These are phyloP conservation scores for Fusarium brachygibbosum DNA, from an alignment of 2,329 filamentous ascomycete genomes.

Conservation along the genomic window DNA sequence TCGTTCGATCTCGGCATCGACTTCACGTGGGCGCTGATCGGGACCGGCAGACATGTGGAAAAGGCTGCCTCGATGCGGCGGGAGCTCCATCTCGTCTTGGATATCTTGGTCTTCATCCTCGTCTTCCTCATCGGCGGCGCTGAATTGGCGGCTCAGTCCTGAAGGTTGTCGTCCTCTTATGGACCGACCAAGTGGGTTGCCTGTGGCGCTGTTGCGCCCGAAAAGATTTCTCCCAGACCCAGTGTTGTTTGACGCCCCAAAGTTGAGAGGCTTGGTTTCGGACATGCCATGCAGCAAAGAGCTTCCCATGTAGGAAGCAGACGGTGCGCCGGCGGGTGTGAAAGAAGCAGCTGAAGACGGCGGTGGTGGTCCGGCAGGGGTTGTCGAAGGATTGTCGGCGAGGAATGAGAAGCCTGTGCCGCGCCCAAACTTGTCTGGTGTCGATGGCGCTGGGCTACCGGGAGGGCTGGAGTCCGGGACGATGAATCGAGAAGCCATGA, in stretches of 20 bases:
- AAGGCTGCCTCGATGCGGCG: slow-evolving; percentile 51
- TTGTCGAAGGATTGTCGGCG: slow-evolving; percentile 64
- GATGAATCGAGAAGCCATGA: slow-evolving; percentile 59
- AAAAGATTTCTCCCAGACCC: slow-evolving; percentile 56
- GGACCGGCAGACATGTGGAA: slow-evolving; percentile 50
- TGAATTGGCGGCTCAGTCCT: slow-evolving; percentile 62
- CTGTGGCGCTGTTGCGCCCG: slow-evolving; percentile 54
- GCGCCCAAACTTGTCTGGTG: slow-evolving; percentile 60
- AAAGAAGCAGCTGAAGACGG: slow-evolving; percentile 67
- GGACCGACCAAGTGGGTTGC: slow-evolving; percentile 63
- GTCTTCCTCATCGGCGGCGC: slow-evolving; percentile 52
- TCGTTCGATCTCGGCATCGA: slow-evolving; percentile 55
- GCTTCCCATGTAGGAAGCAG: slow-evolving; percentile 67
- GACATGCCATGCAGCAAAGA: slow-evolving; percentile 63
- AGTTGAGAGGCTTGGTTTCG: slow-evolving; percentile 57
- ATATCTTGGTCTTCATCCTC: slow-evolving; percentile 51
- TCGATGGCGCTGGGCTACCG: slow-evolving; percentile 61
- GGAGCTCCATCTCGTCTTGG: slow-evolving; percentile 54
- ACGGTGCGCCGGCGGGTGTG: slow-evolving; percentile 69
- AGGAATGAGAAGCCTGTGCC: slow-evolving; percentile 56
- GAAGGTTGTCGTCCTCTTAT: slow-evolving; percentile 63
- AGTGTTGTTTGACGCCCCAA: slow-evolving; percentile 50
- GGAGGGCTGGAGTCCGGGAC: slow-evolving; percentile 61
- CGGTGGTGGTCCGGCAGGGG: slow-evolving; percentile 66
- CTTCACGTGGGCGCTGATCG: slow-evolving; percentile 42